A percentile compares a stretch with the other conserved stretches of the same genome.
Evolutionary conservation across 768 basidiomycete species (phyloP).

Genomic region (Botryobasidium botryosum): DNA sequence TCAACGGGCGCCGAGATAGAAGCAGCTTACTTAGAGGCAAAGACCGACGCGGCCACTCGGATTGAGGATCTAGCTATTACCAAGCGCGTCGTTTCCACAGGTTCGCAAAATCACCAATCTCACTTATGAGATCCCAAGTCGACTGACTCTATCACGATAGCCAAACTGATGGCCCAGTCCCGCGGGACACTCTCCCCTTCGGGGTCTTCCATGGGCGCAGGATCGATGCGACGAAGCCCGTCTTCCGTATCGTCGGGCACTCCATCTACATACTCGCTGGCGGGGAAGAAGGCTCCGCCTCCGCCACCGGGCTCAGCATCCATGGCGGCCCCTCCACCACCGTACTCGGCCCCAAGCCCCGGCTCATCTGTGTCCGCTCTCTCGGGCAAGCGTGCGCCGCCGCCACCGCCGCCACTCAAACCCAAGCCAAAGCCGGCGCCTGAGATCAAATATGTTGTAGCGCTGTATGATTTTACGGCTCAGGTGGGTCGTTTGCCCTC

Average conservation of each 20-base stretch:
- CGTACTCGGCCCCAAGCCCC: slow-evolving; percentile 22
- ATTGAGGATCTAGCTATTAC: slow-evolving; percentile 70
- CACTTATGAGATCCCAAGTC: not conserved
- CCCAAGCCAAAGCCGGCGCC: slow-evolving; percentile 63
- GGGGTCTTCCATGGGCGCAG: not conserved
- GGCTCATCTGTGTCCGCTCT: slow-evolving; percentile 19
- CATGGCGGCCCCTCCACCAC: slow-evolving; percentile 28
- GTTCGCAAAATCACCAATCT: slow-evolving; percentile 28
- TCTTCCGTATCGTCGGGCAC: not conserved
- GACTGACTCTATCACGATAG: slow-evolving; percentile 8
- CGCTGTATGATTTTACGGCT: slow-evolving; percentile 86
- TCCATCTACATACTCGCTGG: too few species aligned
- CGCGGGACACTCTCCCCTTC: not conserved
- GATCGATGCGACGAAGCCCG: not conserved
- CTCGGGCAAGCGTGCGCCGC: slow-evolving; percentile 56
- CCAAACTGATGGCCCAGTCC: slow-evolving; percentile 17
- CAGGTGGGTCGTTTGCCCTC: slow-evolving; percentile 34
- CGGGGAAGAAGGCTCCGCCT: slow-evolving; percentile 13
- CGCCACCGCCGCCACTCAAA: slow-evolving; percentile 84
- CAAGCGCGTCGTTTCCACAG: slow-evolving; percentile 71
- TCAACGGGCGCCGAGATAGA: slow-evolving; percentile 56
- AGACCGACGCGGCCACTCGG: slow-evolving; percentile 64
- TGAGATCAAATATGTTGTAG: slow-evolving; percentile 61
- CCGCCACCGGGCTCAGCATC: slow-evolving; percentile 25
- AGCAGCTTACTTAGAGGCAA: slow-evolving; percentile 56